Percentiles rank a stretch among this genome's conserved stretches.
Conservation (phyloP, 2,329 filamentous ascomycete species). For the Fusarium bulbicola region DNA sequence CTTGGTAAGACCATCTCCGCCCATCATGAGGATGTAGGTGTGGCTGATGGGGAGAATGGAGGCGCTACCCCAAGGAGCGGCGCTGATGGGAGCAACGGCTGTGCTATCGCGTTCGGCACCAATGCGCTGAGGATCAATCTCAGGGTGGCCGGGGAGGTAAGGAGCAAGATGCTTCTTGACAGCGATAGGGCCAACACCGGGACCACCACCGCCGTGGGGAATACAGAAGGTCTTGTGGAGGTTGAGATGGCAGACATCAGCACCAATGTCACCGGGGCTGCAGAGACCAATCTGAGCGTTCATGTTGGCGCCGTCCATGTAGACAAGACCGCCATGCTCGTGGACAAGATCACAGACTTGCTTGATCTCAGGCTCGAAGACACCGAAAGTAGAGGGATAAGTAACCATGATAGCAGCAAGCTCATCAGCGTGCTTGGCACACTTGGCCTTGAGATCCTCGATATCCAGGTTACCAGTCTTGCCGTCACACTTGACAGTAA, state of each 20-base stretch:
- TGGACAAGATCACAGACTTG: slow-evolving; percentile 87
- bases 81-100: slow-evolving; percentile 42
- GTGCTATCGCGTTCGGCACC: slow-evolving; percentile 63
- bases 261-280: slow-evolving; percentile 95
- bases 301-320: slow-evolving; percentile 99
- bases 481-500: slow-evolving; percentile 88
- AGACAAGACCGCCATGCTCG: slow-evolving; percentile 90
- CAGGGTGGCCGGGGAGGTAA: slow-evolving; percentile 62
- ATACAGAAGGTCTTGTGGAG: slow-evolving; percentile 99
- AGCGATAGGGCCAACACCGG: slow-evolving; percentile 92
- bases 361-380: slow-evolving; percentile 91
- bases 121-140: slow-evolving; percentile 43
- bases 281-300: slow-evolving; percentile 96
- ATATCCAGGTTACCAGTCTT: slow-evolving; percentile 91
- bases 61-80: slow-evolving; percentile 85
- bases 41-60: slow-evolving; percentile 94
- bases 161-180: slow-evolving; percentile 83
- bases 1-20: slow-evolving; percentile 76
- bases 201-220: slow-evolving; percentile 92
- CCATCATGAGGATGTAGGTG: slow-evolving; percentile 95
- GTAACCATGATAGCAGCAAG: slow-evolving; percentile 96
- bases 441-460: slow-evolving; percentile 87
- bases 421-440: slow-evolving; percentile 84
- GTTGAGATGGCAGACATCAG: slow-evolving; percentile 96
- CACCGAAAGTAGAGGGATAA: slow-evolving; percentile 93